Base-by-base conservation (phyloP, 164 flowering plant genomes). In the Liquidambar formosana region DNA sequence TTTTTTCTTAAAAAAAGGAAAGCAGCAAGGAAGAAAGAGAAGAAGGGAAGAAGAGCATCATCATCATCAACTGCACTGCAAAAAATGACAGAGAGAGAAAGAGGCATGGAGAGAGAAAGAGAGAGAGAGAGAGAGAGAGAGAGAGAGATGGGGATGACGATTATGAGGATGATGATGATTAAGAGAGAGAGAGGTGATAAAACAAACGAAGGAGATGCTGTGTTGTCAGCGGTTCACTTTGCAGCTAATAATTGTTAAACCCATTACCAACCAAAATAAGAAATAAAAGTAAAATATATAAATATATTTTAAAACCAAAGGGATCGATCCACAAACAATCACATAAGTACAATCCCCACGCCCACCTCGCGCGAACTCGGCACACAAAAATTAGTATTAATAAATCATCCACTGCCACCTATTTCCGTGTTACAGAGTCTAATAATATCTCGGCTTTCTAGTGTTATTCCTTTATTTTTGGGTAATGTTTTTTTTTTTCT, bases 201-300 rank as follows among this genome's bases (percentile, higher is more conserved):
- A 83, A 79, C 75, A 77, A 74, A 75, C 57, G 41, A n/a, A n/a
- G 59, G 64, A 76, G 80, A 77, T 81, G 87, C 76, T 84, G 80
- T 75, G 82, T 73, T 80, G 84, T 82, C 88, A 78, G 79, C 77
- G 59, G 77, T 83, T 80, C 76, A 77, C 85, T 80, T 82, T 78
- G 84, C 77, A 73, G 81, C 84, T 80, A 80, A 79, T 80, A 82
- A 79, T 82, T 82, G 82, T 77, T 78, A 76, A 80, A 80, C 76
- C 71, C 56, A 57, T 68, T 71, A 25, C 59, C 46, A 33, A 33
- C 15, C 6, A 11, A 47, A 63, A 46, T 12, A 22, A 43, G 5
- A 10, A 46, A 46, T 10, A 63, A 12, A 1, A 21, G 5, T 4
- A 54, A 10, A 5, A 13, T 19, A 10, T 6, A 54, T 4, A 61